Evolutionary conservation across 345 rosid genomes (phyloP).

Genomic region (Arabis hirsuta): DNA sequence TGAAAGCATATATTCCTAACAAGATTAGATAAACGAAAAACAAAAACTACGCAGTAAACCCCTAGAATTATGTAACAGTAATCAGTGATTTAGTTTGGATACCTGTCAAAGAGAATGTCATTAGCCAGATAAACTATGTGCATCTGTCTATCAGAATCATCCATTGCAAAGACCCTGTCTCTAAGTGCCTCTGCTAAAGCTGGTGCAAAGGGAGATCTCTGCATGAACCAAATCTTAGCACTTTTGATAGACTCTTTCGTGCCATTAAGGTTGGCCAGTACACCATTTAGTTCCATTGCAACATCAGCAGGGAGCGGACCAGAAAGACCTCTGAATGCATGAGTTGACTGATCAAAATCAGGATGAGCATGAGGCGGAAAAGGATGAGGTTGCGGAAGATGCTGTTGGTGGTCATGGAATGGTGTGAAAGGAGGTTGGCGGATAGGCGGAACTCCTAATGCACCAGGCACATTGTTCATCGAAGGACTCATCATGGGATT

Average conservation of each 20-base stretch:
- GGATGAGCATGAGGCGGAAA: slow-evolving; percentile 61
- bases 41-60: background rate
- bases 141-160: slow-evolving; percentile 95
- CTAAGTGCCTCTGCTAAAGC: slow-evolving; percentile 91
- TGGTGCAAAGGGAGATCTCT: slow-evolving; percentile 92
- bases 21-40: background rate
- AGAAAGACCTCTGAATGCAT: slow-evolving; percentile 71
- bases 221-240: slow-evolving; percentile 99
- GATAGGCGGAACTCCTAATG: slow-evolving; percentile 66
- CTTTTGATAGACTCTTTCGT: slow-evolving; percentile 98
- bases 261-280: slow-evolving; percentile 81
- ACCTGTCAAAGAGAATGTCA: slow-evolving; percentile 99
- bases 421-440: slow-evolving; percentile 82
- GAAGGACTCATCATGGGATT: slow-evolving; percentile 70
- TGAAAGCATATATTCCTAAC: slow-evolving; percentile 17
- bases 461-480: slow-evolving; percentile 49
- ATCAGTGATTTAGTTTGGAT: slow-evolving; percentile 19
- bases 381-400: slow-evolving; percentile 71
- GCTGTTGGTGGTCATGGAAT: slow-evolving; percentile 72
- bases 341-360: slow-evolving; percentile 76
- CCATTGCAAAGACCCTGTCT: slow-evolving; percentile 77
- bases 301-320: slow-evolving; percentile 94
- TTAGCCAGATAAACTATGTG: slow-evolving; percentile 91
- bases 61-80: background rate
- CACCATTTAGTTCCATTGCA: slow-evolving; percentile 72